Evolutionary conservation across 2,329 filamentous ascomycete species (phyloP).

Genomic region (Calonectria honghensis): DNA sequence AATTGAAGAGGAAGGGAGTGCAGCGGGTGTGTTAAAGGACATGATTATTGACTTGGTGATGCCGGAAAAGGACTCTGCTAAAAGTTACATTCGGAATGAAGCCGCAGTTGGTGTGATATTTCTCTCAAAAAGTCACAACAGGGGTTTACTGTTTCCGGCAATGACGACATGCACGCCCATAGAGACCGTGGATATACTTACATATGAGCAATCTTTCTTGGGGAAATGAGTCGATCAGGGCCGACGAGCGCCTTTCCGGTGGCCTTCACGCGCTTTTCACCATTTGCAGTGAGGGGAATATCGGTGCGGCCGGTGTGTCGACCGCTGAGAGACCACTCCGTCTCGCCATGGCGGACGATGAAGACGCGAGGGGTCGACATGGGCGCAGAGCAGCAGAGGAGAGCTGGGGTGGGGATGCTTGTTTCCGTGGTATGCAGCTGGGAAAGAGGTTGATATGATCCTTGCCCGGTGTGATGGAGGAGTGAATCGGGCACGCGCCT

Average conservation of each 20-base stretch:
- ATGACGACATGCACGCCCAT: constrained; percentile 12
- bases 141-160: constrained; percentile 20
- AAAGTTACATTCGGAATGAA: constrained; percentile 27
- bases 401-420: constrained; percentile 11
- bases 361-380: constrained; percentile 81
- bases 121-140: not conserved
- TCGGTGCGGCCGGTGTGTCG: constrained; percentile 91
- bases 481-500: constrained; percentile 25
- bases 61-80: not conserved
- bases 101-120: constrained; percentile 8
- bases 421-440: constrained; percentile 32
- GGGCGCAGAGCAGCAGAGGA: constrained; percentile 26
- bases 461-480: constrained; percentile 15
- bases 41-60: not conserved
- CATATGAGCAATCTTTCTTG: constrained; percentile 88
- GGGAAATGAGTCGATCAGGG: constrained; percentile 88
- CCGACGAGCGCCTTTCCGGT: constrained; percentile 92
- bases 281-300: constrained; percentile 87
- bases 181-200: constrained; percentile 64
- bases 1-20: not conserved
- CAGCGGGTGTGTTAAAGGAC: not conserved
- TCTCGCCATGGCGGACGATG: constrained; percentile 93
- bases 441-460: constrained; percentile 20
- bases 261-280: constrained; percentile 83
- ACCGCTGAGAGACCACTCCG: constrained; percentile 93